Evolutionary conservation across 1,284 basidiomycete genomes (phyloP).

Genomic region (Trametes sp.): DNA sequence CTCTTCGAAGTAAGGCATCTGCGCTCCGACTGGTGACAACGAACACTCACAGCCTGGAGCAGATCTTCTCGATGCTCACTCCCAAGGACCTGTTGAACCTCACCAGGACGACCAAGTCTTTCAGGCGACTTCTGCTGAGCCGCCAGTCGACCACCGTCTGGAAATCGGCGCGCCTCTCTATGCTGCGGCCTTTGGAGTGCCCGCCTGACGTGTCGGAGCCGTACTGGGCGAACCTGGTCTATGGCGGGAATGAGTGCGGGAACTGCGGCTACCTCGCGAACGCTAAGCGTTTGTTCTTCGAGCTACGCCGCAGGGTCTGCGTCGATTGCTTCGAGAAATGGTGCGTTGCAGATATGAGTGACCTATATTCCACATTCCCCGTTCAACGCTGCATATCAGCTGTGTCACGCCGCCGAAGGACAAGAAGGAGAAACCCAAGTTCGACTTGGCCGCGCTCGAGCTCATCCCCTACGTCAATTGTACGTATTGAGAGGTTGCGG

Average conservation of each 20-base stretch:
- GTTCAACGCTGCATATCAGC: not conserved
- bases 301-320: not conserved
- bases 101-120: not conserved
- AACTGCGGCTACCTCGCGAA: not conserved
- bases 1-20: not conserved
- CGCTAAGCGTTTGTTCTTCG: not conserved
- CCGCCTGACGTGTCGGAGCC: not conserved
- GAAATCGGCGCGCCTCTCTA: not conserved
- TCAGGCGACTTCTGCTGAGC: not conserved
- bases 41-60: not conserved
- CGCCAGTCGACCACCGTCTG: not conserved
- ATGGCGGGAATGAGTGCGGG: not conserved
- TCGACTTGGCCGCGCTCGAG: not conserved
- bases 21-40: not conserved
- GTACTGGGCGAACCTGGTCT: conserved; percentile 2
- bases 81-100: not conserved
- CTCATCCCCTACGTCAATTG: not conserved
- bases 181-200: not conserved
- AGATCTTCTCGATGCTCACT: conserved; percentile 1
- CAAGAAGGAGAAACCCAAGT: not conserved
- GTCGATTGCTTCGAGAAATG: not conserved
- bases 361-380: not conserved
- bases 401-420: not conserved
- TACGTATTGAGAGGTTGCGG: not conserved
- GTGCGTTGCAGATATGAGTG: not conserved